A percentile compares a stretch with the other conserved stretches of the same genome.
These are phyloP conservation scores for Cymbopogon citratus DNA, from an alignment of 176 grass and related monocot genomes.

Conservation along the genomic window DNA sequence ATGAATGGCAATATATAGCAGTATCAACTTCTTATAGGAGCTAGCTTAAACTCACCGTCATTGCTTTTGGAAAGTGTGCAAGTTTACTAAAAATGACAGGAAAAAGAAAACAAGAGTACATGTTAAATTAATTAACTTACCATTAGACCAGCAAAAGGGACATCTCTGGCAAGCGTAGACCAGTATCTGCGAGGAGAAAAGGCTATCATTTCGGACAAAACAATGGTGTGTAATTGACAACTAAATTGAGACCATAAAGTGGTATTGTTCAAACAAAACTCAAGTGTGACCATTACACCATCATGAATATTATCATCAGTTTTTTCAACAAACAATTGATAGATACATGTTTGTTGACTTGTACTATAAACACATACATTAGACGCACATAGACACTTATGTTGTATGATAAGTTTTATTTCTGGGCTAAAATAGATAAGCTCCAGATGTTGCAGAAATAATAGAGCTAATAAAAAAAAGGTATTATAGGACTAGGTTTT, in stretches of 20 bases:
- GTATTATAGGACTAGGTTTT: background rate
- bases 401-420: background rate
- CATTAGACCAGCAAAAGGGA: conserved; percentile 97
- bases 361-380: background rate
- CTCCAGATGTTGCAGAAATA: background rate
- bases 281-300: conserved; percentile 7
- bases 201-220: background rate
- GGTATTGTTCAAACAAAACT: conserved; percentile 10
- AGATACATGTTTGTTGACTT: background rate
- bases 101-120: conserved; percentile 12
- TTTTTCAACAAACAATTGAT: background rate
- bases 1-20: background rate
- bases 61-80: background rate
- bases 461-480: background rate
- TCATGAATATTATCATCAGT: background rate
- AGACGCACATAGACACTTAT: background rate
- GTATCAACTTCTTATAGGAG: conserved; percentile 16
- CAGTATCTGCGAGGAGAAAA: conserved; percentile 61
- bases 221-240: background rate
- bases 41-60: background rate
- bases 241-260: conserved; percentile 16
- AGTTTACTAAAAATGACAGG: conserved; percentile 1
- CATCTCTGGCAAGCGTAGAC: conserved; percentile 97
- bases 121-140: conserved; percentile 40
- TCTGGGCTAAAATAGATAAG: background rate